These are phyloP conservation scores for Malania oleifera DNA, from an alignment of 164 flowering plant genomes.

Conservation along the genomic window DNA sequence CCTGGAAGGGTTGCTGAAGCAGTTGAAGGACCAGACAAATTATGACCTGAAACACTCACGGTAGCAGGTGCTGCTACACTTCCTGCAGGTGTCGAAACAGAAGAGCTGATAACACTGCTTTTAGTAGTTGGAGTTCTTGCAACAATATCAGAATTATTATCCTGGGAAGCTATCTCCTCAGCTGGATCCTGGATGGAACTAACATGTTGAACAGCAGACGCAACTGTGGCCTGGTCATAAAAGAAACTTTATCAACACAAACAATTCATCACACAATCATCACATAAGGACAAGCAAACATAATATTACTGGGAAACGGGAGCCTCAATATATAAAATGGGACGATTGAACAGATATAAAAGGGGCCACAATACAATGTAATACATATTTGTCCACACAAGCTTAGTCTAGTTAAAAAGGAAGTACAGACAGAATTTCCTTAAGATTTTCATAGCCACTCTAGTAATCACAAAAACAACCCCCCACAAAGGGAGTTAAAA, in stretches of 20 bases:
- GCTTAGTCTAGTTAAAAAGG: no score
- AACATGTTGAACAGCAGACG: constrained; percentile 36
- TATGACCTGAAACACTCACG: constrained; percentile 31
- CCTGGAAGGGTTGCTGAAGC: constrained; percentile 39
- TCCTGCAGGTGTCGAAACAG: constrained; percentile 48
- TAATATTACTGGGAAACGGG: neutral
- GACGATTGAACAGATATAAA: no score
- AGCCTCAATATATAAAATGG: no score
- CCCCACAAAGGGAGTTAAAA: no score
- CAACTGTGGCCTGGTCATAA: constrained; percentile 30
- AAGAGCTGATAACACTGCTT: constrained; percentile 35
- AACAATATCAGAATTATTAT: constrained; percentile 52
- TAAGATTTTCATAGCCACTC: no score
- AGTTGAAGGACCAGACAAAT: constrained; percentile 34
- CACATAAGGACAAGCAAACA: neutral
- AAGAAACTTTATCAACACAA: neutral
- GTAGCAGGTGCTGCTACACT: constrained; percentile 37
- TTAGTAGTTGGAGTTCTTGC: constrained; percentile 76
- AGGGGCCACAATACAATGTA: no score
- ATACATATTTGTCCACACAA: no score
- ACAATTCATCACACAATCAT: neutral
- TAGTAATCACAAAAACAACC: no score
- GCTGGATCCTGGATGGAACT: constrained; percentile 46
- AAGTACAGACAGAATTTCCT: no score
- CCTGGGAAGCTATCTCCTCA: constrained; percentile 69